Evolutionary conservation across 768 basidiomycete genomes (phyloP).

Genomic region (Pleurotus pulmonarius): DNA sequence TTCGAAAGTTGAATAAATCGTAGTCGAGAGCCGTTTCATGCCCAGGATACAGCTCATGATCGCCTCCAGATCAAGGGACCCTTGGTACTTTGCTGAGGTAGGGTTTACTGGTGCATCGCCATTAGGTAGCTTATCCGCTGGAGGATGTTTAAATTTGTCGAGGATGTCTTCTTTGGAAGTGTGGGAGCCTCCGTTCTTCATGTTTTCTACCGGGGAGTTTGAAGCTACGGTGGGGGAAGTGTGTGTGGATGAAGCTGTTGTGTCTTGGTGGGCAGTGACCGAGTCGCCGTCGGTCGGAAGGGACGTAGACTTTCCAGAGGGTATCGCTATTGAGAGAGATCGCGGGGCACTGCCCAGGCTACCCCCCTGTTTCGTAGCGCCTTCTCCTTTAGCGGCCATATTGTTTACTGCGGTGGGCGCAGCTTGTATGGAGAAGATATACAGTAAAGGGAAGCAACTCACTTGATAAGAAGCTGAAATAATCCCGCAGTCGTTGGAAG

Average conservation of each 20-base stretch:
- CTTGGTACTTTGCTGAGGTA: too few species aligned
- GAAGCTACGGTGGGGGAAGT: conserved; percentile 1
- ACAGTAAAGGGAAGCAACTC: too few species aligned
- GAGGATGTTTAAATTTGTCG: too few species aligned
- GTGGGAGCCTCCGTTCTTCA: neutral
- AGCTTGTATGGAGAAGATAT: neutral
- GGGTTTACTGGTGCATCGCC: too few species aligned
- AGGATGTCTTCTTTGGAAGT: neutral
- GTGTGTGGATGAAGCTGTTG: neutral
- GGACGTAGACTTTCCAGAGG: neutral
- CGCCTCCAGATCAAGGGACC: neutral
- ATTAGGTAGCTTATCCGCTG: too few species aligned
- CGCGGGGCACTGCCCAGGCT: neutral
- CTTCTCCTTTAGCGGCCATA: neutral
- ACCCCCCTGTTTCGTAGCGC: neutral
- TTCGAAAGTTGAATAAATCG: conserved; percentile 39
- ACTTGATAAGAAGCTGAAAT: too few species aligned
- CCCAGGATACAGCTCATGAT: conserved; percentile 1
- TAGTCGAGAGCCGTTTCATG: neutral
- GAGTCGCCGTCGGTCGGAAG: neutral
- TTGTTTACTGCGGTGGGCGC: conserved; percentile 3
- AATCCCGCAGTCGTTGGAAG: too few species aligned
- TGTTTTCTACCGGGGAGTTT: neutral
- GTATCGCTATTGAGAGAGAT: neutral
- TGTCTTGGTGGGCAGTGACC: neutral